Evolutionary conservation across 148 eudicot species (phyloP).

Genomic region (Nyssa sinensis): DNA sequence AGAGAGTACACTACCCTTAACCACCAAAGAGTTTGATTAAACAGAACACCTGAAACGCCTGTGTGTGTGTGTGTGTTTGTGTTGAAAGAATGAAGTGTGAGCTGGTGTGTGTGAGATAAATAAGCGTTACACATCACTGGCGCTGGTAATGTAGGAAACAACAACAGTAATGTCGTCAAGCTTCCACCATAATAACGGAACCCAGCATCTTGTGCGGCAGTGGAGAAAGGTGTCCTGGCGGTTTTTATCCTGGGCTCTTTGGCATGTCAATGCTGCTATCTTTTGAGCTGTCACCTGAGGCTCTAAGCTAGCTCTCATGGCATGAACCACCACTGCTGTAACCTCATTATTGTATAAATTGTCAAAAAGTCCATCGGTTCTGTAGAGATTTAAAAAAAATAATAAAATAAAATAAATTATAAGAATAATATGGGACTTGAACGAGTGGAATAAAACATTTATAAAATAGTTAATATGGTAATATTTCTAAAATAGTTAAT

Average conservation of each 20-base stretch:
- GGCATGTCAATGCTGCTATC: conserved; percentile 31
- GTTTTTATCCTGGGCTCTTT: conserved; percentile 31
- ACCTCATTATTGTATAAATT: conserved; percentile 57
- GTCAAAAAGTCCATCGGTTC: conserved; percentile 60
- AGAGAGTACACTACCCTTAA: neutral
- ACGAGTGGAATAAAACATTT: too few species aligned
- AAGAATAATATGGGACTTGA: too few species aligned
- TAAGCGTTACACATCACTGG: conserved; percentile 26
- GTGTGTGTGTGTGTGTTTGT: too few species aligned
- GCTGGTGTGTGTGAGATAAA: neutral
- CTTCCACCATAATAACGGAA: conserved; percentile 37
- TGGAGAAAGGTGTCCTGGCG: conserved; percentile 35
- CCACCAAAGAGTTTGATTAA: neutral
- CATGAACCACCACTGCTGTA: conserved; percentile 50
- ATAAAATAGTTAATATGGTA: too few species aligned
- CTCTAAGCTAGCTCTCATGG: conserved; percentile 45
- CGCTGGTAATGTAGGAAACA: conserved; percentile 29
- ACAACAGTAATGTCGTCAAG: conserved; percentile 34
- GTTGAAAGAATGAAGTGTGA: neutral
- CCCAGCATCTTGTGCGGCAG: conserved; percentile 34
- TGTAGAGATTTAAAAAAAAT: too few species aligned
- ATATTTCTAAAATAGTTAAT: too few species aligned
- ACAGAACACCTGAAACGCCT: too few species aligned
- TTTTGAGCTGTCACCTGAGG: conserved; percentile 53
- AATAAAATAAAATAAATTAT: too few species aligned